Base-by-base conservation (phyloP, 305 asterid genomes). In the Vinca major region DNA sequence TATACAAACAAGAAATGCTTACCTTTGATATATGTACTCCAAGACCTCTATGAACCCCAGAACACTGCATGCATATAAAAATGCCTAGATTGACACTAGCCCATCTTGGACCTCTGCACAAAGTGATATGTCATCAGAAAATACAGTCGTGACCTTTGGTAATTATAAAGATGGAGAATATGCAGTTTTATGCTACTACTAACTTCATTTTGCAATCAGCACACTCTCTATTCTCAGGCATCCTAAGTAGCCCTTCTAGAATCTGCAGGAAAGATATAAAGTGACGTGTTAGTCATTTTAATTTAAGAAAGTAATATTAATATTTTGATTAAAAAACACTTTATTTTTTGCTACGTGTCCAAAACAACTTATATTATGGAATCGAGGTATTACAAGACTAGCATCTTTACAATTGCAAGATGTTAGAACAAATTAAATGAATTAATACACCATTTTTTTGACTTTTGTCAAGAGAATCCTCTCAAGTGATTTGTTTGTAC, bases 1-100 rank as follows among this genome's bases (percentile, higher is more conserved):
- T 45, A 4, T 43, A 6, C 45, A 45, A 45, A 14, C 7, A 37
- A 65, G 58, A 58, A 50, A 57, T 17, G 68, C 68, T 70, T 78
- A 90, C 98, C 97, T 90, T 92, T 69, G 98, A 86, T 79, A 92
- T 90, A 82, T 92, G 98, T 67, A 90, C 97, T 58, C 98, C 98
- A 74, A 92, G 96, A 79, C 98, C 86, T 89, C 97, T 81, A 78
- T 90, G 98, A 79, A 92, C 84, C 78, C 97, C 98, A 44, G 97
- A 92, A 81, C 98, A 92, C 71, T 87, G 94, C 97, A 92, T 82
- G 86, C 98, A 92, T 84, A 92, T 85, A 74, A 92, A 92, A 73
- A 92, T 86, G 70, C 98, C 98, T 71, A 92, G 75, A 83, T 92
- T 92, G 87, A 92, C 95, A 43, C 98, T 92, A 69, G 98, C 97